Conservation (phyloP, 345 rosid species). For the Dovyalis caffra region DNA sequence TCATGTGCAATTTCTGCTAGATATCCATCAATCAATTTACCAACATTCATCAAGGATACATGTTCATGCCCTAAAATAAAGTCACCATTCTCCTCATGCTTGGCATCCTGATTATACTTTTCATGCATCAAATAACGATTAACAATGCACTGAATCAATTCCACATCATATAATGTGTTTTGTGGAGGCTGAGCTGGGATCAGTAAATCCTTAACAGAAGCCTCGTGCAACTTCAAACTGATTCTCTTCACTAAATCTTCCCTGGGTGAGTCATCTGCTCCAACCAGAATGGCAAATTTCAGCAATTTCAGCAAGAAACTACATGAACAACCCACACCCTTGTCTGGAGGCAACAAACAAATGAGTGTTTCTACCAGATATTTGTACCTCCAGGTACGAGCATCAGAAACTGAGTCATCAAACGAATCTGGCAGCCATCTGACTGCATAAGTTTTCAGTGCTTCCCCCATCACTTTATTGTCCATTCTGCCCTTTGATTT, state of each 20-base stretch:
- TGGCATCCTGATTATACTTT: conserved; percentile 35
- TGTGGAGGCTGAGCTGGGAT: conserved; percentile 49
- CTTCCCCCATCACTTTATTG: conserved; percentile 62
- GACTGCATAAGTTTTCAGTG: conserved; percentile 65
- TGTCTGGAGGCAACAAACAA: conserved; percentile 64
- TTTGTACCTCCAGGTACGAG: conserved; percentile 43
- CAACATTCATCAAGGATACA: conserved; percentile 55
- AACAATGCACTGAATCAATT: conserved; percentile 55
- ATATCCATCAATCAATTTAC: conserved; percentile 69
- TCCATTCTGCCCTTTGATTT: conserved; percentile 84
- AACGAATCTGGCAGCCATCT: conserved; percentile 81
- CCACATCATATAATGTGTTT: conserved; percentile 56
- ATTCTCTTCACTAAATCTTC: conserved; percentile 58
- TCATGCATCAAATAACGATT: conserved; percentile 44
- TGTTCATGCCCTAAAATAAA: conserved; percentile 39
- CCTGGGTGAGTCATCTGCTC: conserved; percentile 46
- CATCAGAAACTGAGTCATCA: conserved; percentile 52
- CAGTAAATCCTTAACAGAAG: conserved; percentile 65
- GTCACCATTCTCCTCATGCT: conserved; percentile 35
- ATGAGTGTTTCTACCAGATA: conserved; percentile 66
- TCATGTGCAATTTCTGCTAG: conserved; percentile 57
- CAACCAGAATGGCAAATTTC: conserved; percentile 63
- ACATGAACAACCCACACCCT: conserved; percentile 57
- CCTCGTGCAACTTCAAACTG: conserved; percentile 66
- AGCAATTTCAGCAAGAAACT: conserved; percentile 78